Conservation (phyloP, 345 rosid genomes). For the Eutrema yunnanense region DNA sequence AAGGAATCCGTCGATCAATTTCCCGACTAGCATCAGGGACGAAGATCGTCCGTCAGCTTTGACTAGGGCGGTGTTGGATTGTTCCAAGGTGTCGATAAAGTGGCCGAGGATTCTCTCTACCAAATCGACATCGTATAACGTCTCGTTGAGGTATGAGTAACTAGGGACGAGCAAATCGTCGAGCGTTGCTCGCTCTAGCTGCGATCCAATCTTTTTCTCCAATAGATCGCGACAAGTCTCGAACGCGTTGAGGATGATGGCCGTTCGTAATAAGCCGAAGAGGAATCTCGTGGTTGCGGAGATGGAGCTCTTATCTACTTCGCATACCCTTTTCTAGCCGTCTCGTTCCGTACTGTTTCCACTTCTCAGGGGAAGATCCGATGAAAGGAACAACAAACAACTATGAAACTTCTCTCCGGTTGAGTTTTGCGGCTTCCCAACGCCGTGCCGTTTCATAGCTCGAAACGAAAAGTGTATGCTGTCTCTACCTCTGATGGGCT, state of each 20-base stretch:
- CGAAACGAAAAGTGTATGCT: no score
- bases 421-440: no score
- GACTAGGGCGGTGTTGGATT: slow-evolving; percentile 21
- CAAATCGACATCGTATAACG: slow-evolving; percentile 91
- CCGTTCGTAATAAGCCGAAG: slow-evolving; percentile 67
- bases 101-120: slow-evolving; percentile 70
- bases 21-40: slow-evolving; percentile 72
- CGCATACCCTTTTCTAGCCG: no score
- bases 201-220: slow-evolving; percentile 79
- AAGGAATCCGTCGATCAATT: slow-evolving; percentile 80
- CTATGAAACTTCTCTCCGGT: no score
- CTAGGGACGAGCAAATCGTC: slow-evolving; percentile 95
- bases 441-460: no score
- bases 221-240: slow-evolving; percentile 50
- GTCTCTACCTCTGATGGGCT: no score
- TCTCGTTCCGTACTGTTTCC: no score
- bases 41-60: slow-evolving; percentile 44
- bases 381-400: no score
- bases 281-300: slow-evolving; percentile 58
- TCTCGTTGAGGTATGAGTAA: slow-evolving; percentile 88
- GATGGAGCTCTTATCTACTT: slow-evolving; percentile 43
- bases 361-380: no score
- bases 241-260: slow-evolving; percentile 76
- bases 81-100: slow-evolving; percentile 56
- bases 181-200: slow-evolving; percentile 75